Evolutionary conservation across 2,329 filamentous ascomycete species (phyloP).

Genomic region (Pestalotiopsis sp.): DNA sequence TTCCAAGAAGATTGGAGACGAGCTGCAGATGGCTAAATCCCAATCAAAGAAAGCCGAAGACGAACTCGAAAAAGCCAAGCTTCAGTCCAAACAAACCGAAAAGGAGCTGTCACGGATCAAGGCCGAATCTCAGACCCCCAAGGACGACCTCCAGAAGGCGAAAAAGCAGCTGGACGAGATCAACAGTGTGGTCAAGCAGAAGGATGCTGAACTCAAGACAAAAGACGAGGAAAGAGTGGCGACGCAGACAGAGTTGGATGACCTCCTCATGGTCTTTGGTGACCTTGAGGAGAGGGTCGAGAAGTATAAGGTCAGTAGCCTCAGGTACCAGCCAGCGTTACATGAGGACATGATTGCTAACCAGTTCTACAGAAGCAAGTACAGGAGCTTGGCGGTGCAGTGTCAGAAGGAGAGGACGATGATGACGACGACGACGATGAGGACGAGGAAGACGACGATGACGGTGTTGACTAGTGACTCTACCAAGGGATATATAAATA

Average conservation of each 20-base stretch:
- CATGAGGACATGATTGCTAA: conserved; percentile 12
- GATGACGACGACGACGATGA: conserved; percentile 58
- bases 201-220: conserved; percentile 27
- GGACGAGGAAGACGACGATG: conserved; percentile 50
- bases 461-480: conserved; percentile 29
- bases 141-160: conserved; percentile 48
- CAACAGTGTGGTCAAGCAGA: conserved; percentile 33
- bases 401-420: conserved; percentile 76
- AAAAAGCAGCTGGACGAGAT: conserved; percentile 50
- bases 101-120: neutral
- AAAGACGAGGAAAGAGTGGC: conserved; percentile 64
- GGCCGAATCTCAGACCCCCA: conserved; percentile 30
- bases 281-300: conserved; percentile 77
- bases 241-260: conserved; percentile 74
- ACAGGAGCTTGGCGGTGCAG: conserved; percentile 64
- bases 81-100: neutral
- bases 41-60: neutral
- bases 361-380: conserved; percentile 51
- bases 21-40: conserved; percentile 21
- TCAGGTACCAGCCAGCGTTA: neutral
- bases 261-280: conserved; percentile 77
- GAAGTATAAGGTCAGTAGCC: conserved; percentile 67
- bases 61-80: neutral
- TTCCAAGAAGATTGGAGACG: neutral
- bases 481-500: neutral